phyloP scores from a whole-genome alignment of 164 flowering plant genomes.

The Magnolia changhungtana region DNA sequence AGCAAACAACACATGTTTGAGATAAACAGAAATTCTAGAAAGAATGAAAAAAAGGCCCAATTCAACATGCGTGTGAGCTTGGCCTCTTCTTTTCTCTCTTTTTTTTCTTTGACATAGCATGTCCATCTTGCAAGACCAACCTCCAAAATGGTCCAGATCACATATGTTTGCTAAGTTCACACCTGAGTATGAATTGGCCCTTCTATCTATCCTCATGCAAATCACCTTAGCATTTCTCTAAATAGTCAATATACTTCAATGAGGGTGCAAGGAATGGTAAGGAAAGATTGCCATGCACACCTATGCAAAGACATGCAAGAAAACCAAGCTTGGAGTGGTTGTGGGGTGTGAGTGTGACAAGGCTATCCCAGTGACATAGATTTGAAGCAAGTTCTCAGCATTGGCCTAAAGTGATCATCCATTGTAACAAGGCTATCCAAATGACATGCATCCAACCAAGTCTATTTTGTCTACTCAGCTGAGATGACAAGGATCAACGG shows the following conservation, averaged over 20 bases:
- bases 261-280: background rate
- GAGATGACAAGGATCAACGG: background rate
- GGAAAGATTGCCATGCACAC: background rate
- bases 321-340: background rate
- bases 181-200: background rate
- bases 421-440: background rate
- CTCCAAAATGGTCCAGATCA: background rate
- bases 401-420: background rate
- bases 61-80: too few species aligned
- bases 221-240: background rate
- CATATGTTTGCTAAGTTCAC: background rate
- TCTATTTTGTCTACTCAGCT: background rate
- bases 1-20: too few species aligned
- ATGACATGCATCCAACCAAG: background rate
- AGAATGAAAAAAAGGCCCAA: too few species aligned
- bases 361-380: background rate
- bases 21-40: too few species aligned
- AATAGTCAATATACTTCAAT: background rate
- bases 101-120: too few species aligned
- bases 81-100: too few species aligned
- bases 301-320: background rate
- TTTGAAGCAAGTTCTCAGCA: background rate
- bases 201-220: background rate
- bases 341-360: background rate
- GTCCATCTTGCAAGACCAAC: background rate